phyloP scores from a whole-genome alignment of 441 rosid species.

The Gossypium davidsonii region DNA sequence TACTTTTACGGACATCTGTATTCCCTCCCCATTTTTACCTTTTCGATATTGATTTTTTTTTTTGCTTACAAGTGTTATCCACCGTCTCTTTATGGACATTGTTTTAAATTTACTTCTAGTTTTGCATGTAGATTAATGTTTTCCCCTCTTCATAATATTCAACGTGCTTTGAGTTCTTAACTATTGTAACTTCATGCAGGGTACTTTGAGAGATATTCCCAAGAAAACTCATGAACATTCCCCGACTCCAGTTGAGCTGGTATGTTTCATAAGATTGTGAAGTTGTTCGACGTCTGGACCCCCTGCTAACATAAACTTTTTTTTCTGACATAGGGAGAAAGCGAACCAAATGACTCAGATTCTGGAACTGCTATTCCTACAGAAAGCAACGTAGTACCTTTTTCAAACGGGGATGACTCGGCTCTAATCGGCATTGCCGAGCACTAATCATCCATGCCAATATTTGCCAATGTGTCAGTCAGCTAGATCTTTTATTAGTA shows the following conservation, averaged over 20 bases:
- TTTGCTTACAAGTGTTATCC: background rate
- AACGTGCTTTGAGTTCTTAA: background rate
- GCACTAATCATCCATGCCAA: slow-evolving; percentile 11
- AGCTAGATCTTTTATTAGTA: slow-evolving; percentile 18
- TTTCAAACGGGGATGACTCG: slow-evolving; percentile 37
- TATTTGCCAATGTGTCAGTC: slow-evolving; percentile 2
- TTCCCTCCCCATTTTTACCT: background rate
- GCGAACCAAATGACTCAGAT: slow-evolving; percentile 42
- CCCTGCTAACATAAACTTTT: background rate
- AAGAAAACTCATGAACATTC: slow-evolving; percentile 52
- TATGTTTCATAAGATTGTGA: slow-evolving; percentile 11
- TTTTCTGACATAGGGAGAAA: slow-evolving; percentile 36
- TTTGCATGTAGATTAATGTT: background rate
- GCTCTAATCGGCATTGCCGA: slow-evolving; percentile 23
- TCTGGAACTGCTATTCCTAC: slow-evolving; percentile 34
- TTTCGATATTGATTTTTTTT: background rate
- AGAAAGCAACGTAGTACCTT: slow-evolving; percentile 32
- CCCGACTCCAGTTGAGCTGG: slow-evolving; percentile 42
- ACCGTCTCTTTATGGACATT: background rate
- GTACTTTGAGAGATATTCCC: slow-evolving; percentile 59
- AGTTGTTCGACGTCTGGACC: background rate
- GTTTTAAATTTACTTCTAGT: background rate
- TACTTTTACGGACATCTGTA: background rate
- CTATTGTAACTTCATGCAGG: slow-evolving; percentile 33
- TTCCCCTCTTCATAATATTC: background rate